phyloP scores from a whole-genome alignment of 768 basidiomycete genomes.

The Pleurotus tuber-regium region DNA sequence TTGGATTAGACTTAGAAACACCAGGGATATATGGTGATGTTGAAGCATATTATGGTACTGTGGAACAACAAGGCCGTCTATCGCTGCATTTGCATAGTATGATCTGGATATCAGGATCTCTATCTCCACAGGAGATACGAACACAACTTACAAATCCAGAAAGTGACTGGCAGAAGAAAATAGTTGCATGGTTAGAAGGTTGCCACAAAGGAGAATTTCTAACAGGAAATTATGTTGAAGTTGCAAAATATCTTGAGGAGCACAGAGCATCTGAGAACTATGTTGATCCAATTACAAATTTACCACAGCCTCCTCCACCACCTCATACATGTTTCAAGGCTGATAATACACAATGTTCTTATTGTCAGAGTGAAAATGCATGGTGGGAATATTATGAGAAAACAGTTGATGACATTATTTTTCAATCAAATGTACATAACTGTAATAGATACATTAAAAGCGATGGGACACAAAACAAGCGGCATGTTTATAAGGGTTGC shows the following conservation, averaged over 20 bases:
- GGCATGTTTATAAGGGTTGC: slow-evolving; percentile 18
- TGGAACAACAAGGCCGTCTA: slow-evolving; percentile 29
- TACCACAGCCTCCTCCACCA: background rate
- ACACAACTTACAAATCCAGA: slow-evolving; percentile 20
- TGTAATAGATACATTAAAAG: slow-evolving; percentile 1
- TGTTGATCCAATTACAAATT: background rate
- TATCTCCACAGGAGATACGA: slow-evolving; percentile 30
- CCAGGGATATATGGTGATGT: slow-evolving; percentile 21
- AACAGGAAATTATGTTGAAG: background rate
- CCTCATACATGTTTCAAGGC: background rate
- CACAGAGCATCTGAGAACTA: background rate
- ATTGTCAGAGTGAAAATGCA: background rate
- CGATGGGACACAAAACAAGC: background rate
- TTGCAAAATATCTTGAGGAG: background rate
- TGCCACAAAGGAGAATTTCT: slow-evolving; percentile 15
- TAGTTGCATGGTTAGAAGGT: slow-evolving; percentile 8
- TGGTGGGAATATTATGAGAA: background rate
- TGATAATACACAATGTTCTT: background rate
- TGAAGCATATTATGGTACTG: slow-evolving; percentile 27
- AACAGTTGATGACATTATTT: slow-evolving; percentile 1
- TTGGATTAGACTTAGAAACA: slow-evolving; percentile 14
- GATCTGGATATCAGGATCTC: slow-evolving; percentile 25
- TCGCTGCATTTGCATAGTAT: slow-evolving; percentile 30
- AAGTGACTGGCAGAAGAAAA: slow-evolving; percentile 13
- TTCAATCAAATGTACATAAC: slow-evolving; percentile 4